Conservation (phyloP, 768 basidiomycete genomes). For the Xerocomellus dryophilus region DNA sequence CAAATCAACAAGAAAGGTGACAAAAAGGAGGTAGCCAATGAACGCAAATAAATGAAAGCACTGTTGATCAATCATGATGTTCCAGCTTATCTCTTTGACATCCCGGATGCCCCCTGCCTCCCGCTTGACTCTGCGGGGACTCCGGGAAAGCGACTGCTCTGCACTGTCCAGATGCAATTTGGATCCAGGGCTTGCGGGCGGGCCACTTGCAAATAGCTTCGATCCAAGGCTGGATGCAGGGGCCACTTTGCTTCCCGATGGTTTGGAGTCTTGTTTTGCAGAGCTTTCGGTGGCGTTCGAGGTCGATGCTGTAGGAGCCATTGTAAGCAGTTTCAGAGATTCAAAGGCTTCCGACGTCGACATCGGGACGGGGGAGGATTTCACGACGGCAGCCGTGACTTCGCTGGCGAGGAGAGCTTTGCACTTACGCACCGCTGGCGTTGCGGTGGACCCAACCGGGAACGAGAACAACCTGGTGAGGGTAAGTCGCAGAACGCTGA, state of each 20-base stretch:
- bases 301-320: conserved; percentile 31
- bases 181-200: conserved; percentile 50
- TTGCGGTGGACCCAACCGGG: conserved; percentile 48
- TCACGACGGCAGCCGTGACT: conserved; percentile 65
- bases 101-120: conserved; percentile 74
- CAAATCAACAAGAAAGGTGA: conserved; percentile 18
- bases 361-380: conserved; percentile 79
- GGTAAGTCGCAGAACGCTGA: neutral
- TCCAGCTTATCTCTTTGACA: conserved; percentile 81
- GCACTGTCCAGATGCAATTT: conserved; percentile 56
- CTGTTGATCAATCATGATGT: conserved; percentile 47
- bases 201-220: conserved; percentile 16
- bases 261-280: conserved; percentile 34
- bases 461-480: conserved; percentile 63
- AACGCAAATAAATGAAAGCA: conserved; percentile 30
- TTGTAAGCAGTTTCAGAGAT: conserved; percentile 63
- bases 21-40: conserved; percentile 8
- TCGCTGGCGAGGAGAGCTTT: conserved; percentile 66
- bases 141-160: conserved; percentile 59
- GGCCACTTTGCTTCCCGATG: conserved; percentile 13
- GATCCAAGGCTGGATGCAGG: conserved; percentile 41
- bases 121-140: conserved; percentile 67
- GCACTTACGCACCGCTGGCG: conserved; percentile 63
- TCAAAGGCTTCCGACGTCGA: conserved; percentile 76
- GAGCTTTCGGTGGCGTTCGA: conserved; percentile 14